Evolutionary conservation across 345 rosid species (phyloP), one percentile per base, ranked within the genome.

Genomic region (Sisymbrium altissimum): DNA sequence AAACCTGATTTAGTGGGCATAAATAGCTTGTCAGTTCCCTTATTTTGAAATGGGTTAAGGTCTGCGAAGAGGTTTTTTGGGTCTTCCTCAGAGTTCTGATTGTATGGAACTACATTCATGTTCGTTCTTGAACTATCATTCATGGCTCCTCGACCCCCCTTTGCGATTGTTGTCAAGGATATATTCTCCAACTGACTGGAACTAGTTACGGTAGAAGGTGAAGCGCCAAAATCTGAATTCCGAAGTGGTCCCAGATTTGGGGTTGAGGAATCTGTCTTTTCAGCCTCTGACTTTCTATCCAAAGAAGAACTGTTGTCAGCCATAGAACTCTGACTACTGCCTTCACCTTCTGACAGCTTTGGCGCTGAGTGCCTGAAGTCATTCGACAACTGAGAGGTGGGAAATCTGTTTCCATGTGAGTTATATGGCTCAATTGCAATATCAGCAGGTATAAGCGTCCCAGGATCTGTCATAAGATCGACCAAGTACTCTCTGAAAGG

Each of bases 391-490:
- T 45, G 83, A 58, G 81, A 77, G 65, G 79, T 64, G 12, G 91
- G 81, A 48, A 84, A 33, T 72, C 82, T 86, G 78, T 74, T 77
- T 43, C 84, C 70, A 48, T 78, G 79, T 6, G 89, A 81, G 75
- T 82, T 85, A 65, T 72, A 73, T 70, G 90, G 70, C 75, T 75
- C 83, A 71, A 74, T 86, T 50, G 84, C 80, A 81, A 87, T 63
- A 77, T 96, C 99, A 83, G 96, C 95, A 54, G 99, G 99, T 82
- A 96, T 88, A 74, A 96, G 95, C 21, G 97, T 92, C 79, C 99
- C 99, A 32, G 99, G 96, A 80, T 90, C 99, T 72, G 97, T 96
- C 99, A 96, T 96, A 79, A 96, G 97, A 87, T 96, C 99, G 72
- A 96, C 96, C 87, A 96, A 85, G 90, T 84, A 90, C 84, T 96